Evolutionary conservation across 1,139 yeast species (phyloP), one percentile per base, ranked within the genome.

Genomic region (Lodderomyces theae): DNA sequence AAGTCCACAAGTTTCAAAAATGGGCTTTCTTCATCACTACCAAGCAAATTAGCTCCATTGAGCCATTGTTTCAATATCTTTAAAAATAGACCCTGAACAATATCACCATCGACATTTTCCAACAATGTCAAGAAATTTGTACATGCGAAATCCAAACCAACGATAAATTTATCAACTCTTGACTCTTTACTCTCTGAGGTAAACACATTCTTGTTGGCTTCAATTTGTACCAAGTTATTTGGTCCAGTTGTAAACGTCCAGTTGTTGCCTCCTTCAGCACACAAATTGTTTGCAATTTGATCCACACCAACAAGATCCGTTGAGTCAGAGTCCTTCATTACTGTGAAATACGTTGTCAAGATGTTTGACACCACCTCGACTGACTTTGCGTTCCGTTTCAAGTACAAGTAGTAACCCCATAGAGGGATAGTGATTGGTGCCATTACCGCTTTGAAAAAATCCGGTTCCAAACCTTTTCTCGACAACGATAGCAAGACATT

Each of bases 401-500:
- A 63, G 53, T 75, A 84, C 24, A 77, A 59, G 30, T 72, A 63
- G 51, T 83, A 80, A 1, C 77, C 66, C 95, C 96, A 88, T 16
- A 87, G 43, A 1, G 73, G 56, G 34, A 72, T 46, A 29, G 73
- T 32, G 22, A 82, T 63, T 1, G 76, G 81, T 12, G 60, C 49
- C 39, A 80, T 68, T 4, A 80, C 46, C 7, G 61, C 66, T 16
- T 49, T 48, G 13, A 76, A 51, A 7, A 86, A 59, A 2, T 72
- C 76, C 0, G 58, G 50, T 1, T 73, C 52, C n/a, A 68, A 58
- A 2, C 72, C 67, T 47, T 74, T 79, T 51, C 79, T 79, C 0
- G 84, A 63, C 10, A 87, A 52, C 0, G 92, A 79, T 1, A 84
- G 63, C 12, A 84, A 52, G 0, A 83, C 88, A 56, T 82, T 83